Evolutionary conservation across 352 stramenopile species (phyloP).

Genomic region (Albugo laibachii): DNA sequence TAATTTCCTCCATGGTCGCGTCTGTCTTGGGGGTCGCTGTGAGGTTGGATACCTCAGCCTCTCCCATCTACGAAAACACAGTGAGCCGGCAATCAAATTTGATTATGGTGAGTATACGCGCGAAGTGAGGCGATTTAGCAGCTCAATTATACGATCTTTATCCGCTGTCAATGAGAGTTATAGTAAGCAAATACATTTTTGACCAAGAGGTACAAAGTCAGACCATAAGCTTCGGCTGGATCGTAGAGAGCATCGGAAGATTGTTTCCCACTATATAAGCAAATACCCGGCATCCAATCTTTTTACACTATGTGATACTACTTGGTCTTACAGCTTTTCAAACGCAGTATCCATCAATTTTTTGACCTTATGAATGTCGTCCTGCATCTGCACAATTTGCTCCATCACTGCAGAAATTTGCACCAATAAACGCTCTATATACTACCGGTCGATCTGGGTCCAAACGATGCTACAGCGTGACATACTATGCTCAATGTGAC

Average conservation of each 20-base stretch:
- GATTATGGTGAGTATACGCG: slow-evolving; percentile 14
- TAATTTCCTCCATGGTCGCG: slow-evolving; percentile 52
- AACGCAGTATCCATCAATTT: slow-evolving; percentile 81
- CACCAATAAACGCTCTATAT: too few species aligned
- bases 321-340: slow-evolving; percentile 45
- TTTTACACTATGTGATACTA: slow-evolving; percentile 1
- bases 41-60: slow-evolving; percentile 76
- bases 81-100: neutral
- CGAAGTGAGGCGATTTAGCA: slow-evolving; percentile 74
- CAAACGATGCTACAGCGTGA: too few species aligned
- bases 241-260: slow-evolving; percentile 36
- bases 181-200: too few species aligned
- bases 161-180: slow-evolving; percentile 19
- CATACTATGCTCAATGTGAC: too few species aligned
- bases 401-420: slow-evolving; percentile 22
- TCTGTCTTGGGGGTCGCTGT: slow-evolving; percentile 59
- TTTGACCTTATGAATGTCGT: slow-evolving; percentile 83
- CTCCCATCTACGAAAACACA: slow-evolving; percentile 28
- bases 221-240: slow-evolving; percentile 57
- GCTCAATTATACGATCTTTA: slow-evolving; percentile 73
- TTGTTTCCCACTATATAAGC: slow-evolving; percentile 23
- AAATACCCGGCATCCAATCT: neutral
- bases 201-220: neutral
- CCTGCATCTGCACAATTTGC: slow-evolving; percentile 82
- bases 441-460: too few species aligned